These are phyloP conservation scores for Phytophthora pinifolia DNA, from an alignment of 352 stramenopile species.

Conservation along the genomic window DNA sequence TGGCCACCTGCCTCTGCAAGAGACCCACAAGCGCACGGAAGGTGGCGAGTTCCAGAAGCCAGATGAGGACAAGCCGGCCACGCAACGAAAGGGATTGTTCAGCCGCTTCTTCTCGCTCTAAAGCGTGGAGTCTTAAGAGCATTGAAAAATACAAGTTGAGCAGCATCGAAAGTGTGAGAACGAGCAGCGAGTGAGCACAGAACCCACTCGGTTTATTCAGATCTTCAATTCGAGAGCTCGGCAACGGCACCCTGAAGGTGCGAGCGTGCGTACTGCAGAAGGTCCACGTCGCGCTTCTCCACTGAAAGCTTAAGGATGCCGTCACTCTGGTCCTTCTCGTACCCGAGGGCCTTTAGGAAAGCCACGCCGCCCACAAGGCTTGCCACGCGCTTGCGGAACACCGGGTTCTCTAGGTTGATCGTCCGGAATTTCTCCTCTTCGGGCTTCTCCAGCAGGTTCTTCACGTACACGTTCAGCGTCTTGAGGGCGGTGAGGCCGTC, in stretches of 20 bases:
- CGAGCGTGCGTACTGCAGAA: slow-evolving; percentile 63
- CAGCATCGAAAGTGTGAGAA: slow-evolving; percentile 3
- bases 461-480: slow-evolving; percentile 87
- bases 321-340: slow-evolving; percentile 81
- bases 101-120: slow-evolving; percentile 76
- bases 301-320: slow-evolving; percentile 63
- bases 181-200: neutral
- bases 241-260: slow-evolving; percentile 61
- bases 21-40: slow-evolving; percentile 25
- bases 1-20: slow-evolving; percentile 49
- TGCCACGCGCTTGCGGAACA: slow-evolving; percentile 89
- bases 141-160: slow-evolving; percentile 18
- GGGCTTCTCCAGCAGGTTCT: slow-evolving; percentile 87
- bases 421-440: slow-evolving; percentile 90
- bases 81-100: slow-evolving; percentile 58
- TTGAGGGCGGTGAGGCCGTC: slow-evolving; percentile 82
- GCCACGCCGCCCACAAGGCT: slow-evolving; percentile 81
- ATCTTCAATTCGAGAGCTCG: slow-evolving; percentile 53
- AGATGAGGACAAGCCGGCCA: slow-evolving; percentile 24
- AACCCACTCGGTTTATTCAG: slow-evolving; percentile 32
- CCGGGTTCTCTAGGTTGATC: slow-evolving; percentile 90
- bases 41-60: slow-evolving; percentile 18
- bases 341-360: slow-evolving; percentile 88
- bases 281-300: slow-evolving; percentile 57
- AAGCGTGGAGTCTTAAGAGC: slow-evolving; percentile 13